phyloP scores from a whole-genome alignment of 2,329 filamentous ascomycete species.

The Cordyceps militaris region DNA sequence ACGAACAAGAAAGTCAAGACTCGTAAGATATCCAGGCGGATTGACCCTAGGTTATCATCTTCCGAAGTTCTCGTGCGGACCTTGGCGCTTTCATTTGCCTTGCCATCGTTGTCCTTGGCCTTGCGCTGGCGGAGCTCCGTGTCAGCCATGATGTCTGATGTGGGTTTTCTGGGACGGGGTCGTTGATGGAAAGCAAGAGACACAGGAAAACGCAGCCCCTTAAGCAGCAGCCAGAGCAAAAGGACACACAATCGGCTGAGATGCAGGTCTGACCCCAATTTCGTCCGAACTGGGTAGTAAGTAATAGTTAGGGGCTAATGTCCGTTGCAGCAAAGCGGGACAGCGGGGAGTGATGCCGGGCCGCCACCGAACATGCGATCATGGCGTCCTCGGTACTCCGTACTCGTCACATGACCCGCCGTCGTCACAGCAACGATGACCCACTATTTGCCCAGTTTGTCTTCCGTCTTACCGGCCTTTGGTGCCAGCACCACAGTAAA shows the following conservation, averaged over 20 bases:
- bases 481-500: conserved; percentile 10
- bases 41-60: conserved; percentile 54
- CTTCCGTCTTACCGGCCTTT: not conserved
- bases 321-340: conserved; percentile 5
- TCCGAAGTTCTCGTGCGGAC: not conserved
- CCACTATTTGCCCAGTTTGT: conserved; percentile 2
- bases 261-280: conserved; percentile 9
- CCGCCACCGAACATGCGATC: conserved; percentile 4
- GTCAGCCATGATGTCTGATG: conserved; percentile 27
- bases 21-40: conserved; percentile 60
- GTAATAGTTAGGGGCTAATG: not conserved
- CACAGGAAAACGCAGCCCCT: not conserved
- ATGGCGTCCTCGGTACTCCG: not conserved
- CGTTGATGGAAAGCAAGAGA: not conserved
- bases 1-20: conserved; percentile 60
- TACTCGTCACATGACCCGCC: conserved; percentile 3
- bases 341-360: not conserved
- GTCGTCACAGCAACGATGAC: conserved; percentile 15
- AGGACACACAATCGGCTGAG: not conserved
- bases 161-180: not conserved
- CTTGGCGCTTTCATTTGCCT: conserved; percentile 1
- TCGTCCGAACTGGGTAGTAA: not conserved
- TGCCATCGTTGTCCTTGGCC: conserved; percentile 21
- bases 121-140: conserved; percentile 40
- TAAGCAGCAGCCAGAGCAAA: not conserved